These are phyloP conservation scores for Colletotrichum melonis DNA, from an alignment of 2,329 filamentous ascomycete species.

Conservation along the genomic window DNA sequence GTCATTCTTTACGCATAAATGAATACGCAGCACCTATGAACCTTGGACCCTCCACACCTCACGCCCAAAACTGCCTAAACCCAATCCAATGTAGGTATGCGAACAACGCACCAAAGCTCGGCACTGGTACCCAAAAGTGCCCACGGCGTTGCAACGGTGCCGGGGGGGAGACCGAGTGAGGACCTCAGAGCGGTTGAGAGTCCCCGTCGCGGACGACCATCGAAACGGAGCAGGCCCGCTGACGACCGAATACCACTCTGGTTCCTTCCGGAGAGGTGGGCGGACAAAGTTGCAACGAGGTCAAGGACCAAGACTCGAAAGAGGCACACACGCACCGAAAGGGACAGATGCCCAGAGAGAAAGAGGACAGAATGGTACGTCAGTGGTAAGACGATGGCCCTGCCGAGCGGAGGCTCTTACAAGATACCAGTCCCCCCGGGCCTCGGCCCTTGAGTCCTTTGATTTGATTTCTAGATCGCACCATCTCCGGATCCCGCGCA, in stretches of 20 bases:
- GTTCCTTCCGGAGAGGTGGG: conserved; percentile 7
- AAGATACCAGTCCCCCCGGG: background rate
- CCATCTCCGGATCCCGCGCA: conserved; percentile 22
- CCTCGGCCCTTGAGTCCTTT: background rate
- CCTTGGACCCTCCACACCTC: background rate
- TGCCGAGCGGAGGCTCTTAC: background rate
- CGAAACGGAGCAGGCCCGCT: conserved; percentile 21
- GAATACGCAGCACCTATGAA: too few species aligned
- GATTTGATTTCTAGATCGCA: conserved; percentile 20
- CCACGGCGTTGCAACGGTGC: conserved; percentile 15
- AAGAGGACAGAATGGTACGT: background rate
- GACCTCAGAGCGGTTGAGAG: background rate
- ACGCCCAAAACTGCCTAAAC: background rate
- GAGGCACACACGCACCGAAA: background rate
- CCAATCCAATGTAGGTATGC: conserved; percentile 12
- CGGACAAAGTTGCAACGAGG: background rate
- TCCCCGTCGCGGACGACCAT: background rate
- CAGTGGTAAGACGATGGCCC: background rate
- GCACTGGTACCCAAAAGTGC: background rate
- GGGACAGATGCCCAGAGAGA: background rate
- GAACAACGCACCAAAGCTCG: conserved; percentile 5
- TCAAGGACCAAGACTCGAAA: background rate
- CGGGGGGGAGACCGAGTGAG: conserved; percentile 13
- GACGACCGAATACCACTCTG: conserved; percentile 32
- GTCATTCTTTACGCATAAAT: too few species aligned